Base-by-base conservation (phyloP, 208 protist genomes). In the Phytomonas francai region DNA sequence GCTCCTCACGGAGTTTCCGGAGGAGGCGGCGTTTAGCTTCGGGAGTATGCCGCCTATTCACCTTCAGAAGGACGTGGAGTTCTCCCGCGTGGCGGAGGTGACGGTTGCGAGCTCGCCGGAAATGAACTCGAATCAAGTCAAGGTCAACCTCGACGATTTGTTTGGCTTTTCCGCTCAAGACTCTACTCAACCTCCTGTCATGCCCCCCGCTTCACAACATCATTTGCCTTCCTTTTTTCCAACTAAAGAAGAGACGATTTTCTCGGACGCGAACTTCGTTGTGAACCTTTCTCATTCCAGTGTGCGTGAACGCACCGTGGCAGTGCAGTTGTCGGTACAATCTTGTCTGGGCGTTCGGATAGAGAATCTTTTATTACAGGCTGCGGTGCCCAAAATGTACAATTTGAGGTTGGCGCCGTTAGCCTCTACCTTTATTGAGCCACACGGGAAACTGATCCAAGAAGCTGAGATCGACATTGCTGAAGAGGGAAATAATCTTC, bases 1-100 rank as follows among this genome's bases (percentile, higher is more conserved):
- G 56, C 61, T 98, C 11, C 72, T 98, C 27, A 67, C 74, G 29
- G 81, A 91, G 31, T 94, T 93, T 63, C 71, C 79, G 16, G 79
- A 92, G 27, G 82, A 91, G 59, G 88, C 88, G 2, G 60, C 80
- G 7, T 90, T 89, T 54, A 78, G 82, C 59, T 94, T 95, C 63
- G 60, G 70, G n/a, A 74, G 74, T 9, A 97, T 97, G 92, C 89
- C 92, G 0, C 71, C 87, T 65, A 93, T 97, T 31, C 51, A 19
- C 22, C 19, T 54, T 54, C 45, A 25, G 5, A 54, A 54, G 7
- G 11, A 4, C 8, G 45, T 54, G 45, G 45, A 54, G 45, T 7
- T 54, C 22, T 54, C 19, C 45, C 45, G 45, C 19, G 45, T 89
- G 33, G 71, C 86, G 63, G 86, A 80, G 3, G 77, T 93, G 30